Evolutionary conservation across 306 rosid genomes (phyloP), one percentile per base, ranked within the genome.

Genomic region (Malus domestica): DNA sequence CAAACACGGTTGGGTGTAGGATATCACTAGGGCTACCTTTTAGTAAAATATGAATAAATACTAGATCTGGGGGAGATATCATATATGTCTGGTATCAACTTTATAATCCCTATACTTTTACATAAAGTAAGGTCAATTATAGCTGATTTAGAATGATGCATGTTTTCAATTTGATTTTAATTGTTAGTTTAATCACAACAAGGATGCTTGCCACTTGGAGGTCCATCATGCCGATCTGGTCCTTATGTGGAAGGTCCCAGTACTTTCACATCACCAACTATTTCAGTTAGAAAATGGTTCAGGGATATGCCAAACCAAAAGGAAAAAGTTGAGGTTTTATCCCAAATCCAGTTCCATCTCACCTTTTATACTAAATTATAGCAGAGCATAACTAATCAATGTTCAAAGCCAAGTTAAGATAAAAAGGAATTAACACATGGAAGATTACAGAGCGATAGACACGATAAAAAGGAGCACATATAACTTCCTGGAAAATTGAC

Each of bases 241-340:
- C 82, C 86, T 81, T 86, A 81, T 75, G 85, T 58, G 89, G 96
- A 90, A 85, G 85, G 87, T 16, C 90, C 90, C 92, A 72, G 62
- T 76, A 68, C 64, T n/a, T 29, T 93, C 95, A 86, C 81, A 82
- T 89, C 88, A 77, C 79, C 79, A 88, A 88, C 90, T 82, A 86
- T 85, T 89, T 88, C 92, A 33, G 87, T 90, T 88, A 80, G 57
- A 75, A 80, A 78, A 84, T 61, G 79, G 65, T 75, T 78, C 38
- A 68, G 46, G 72, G 84, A 82, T 79, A 78, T 68, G 77, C 82
- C 80, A 81, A 85, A 76, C 25, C 76, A 27, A 29, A 29, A 74
- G 67, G 66, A 10, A 73, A 84, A 74, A 75, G 35, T 60, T 11
- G 55, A 38, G 65, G 76, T 78, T 73, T 80, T 74, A 75, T 88